Conservation (phyloP, 1,284 basidiomycete genomes). For the Peniophora sp. region DNA sequence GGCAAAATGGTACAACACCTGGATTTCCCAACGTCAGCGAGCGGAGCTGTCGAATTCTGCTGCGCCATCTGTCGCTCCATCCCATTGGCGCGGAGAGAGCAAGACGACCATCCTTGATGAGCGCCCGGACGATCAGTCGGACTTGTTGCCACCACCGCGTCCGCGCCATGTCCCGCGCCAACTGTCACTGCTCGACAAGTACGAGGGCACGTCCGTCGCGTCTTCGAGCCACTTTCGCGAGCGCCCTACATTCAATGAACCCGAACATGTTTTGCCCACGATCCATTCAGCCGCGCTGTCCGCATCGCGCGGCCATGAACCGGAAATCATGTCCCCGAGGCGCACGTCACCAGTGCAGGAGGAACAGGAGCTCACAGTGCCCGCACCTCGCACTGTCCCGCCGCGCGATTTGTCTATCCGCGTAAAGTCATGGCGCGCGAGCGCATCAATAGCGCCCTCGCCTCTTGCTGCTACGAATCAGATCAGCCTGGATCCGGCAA, state of each 20-base stretch:
- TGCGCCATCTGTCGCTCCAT: conserved; percentile 31
- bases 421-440: conserved; percentile 59
- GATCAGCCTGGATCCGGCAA: conserved; percentile 42
- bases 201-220: conserved; percentile 35
- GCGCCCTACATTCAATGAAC: conserved; percentile 1
- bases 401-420: conserved; percentile 43
- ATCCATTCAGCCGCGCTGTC: too few species aligned
- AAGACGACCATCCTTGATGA: conserved; percentile 41
- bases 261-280: conserved; percentile 38
- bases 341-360: too few species aligned
- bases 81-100: conserved; percentile 49
- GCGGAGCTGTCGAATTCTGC: conserved; percentile 22
- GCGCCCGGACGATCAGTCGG: conserved; percentile 30
- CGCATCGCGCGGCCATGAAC: conserved; percentile 42
- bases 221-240: conserved; percentile 19
- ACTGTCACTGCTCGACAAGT: conserved; percentile 58
- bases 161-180: conserved; percentile 51
- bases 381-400: conserved; percentile 20
- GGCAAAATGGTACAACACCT: conserved; percentile 67
- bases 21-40: conserved; percentile 46
- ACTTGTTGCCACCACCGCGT: conserved; percentile 14
- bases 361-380: too few species aligned
- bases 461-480: conserved; percentile 45
- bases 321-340: conserved; percentile 32
- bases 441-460: conserved; percentile 39